These are phyloP conservation scores for Rhizopus arrhizus DNA, from an alignment of 371 early-diverging fungal genomes.

Conservation along the genomic window DNA sequence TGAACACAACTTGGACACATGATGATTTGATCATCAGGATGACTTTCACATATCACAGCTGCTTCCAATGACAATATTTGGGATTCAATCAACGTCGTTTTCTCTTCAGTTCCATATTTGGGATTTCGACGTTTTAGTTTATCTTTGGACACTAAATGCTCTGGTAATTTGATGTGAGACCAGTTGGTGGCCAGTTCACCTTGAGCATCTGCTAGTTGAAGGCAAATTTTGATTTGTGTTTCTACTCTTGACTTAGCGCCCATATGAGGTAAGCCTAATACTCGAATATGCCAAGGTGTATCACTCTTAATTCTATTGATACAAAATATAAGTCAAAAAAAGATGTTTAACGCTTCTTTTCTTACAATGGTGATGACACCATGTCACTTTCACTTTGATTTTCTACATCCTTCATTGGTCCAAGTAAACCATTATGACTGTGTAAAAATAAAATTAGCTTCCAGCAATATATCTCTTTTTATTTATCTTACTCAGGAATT, in stretches of 20 bases:
- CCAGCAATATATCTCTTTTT: background rate
- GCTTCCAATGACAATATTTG: slow-evolving; percentile 61
- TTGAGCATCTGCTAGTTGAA: slow-evolving; percentile 63
- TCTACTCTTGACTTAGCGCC: slow-evolving; percentile 83
- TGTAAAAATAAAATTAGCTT: background rate
- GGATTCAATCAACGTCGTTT: slow-evolving; percentile 33
- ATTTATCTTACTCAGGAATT: slow-evolving; percentile 36
- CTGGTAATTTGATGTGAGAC: slow-evolving; percentile 74
- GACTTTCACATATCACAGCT: slow-evolving; percentile 73
- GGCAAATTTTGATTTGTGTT: slow-evolving; percentile 80
- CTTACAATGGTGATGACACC: slow-evolving; percentile 40
- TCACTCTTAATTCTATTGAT: slow-evolving; percentile 26
- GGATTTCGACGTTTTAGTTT: slow-evolving; percentile 53
- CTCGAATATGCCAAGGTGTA: slow-evolving; percentile 52
- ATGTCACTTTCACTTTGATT: slow-evolving; percentile 23
- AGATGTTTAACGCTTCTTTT: background rate
- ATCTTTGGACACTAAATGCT: slow-evolving; percentile 69
- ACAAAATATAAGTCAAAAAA: background rate
- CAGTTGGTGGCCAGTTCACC: slow-evolving; percentile 69
- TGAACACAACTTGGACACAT: slow-evolving; percentile 77
- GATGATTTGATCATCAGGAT: slow-evolving; percentile 67
- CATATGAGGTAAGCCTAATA: slow-evolving; percentile 69
- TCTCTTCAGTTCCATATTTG: slow-evolving; percentile 39
- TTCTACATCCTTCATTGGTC: slow-evolving; percentile 32
- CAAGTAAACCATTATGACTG: slow-evolving; percentile 46